Conservation (phyloP, 2,329 filamentous ascomycete genomes). For the Pseudogymnoascus sp. region DNA sequence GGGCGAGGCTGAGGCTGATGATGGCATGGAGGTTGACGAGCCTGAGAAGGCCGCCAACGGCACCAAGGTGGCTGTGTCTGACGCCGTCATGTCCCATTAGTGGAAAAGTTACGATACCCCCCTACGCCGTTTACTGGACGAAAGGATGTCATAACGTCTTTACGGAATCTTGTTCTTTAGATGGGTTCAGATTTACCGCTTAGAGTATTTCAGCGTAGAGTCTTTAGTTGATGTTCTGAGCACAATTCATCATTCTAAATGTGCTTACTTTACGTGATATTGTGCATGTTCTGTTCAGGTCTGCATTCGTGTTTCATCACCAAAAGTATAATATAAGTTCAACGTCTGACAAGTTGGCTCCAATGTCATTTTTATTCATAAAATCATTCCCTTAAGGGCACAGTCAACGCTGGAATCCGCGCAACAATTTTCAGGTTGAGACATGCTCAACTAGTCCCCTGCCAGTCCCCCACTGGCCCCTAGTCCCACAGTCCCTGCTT, state of each 20-base stretch:
- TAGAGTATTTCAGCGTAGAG: slow-evolving; percentile 1
- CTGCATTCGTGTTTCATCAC: too few relatives aligned
- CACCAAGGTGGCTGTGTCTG: slow-evolving; percentile 15
- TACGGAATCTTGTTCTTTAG: slow-evolving; percentile 4
- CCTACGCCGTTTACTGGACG: background rate
- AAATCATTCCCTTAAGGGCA: background rate
- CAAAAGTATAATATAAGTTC: background rate
- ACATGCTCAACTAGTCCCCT: background rate
- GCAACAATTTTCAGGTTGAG: background rate
- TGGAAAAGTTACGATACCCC: slow-evolving; percentile 2
- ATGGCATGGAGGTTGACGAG: slow-evolving; percentile 47
- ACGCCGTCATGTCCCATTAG: slow-evolving; percentile 29
- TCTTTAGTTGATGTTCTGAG: background rate
- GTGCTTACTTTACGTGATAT: too few relatives aligned
- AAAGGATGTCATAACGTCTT: background rate
- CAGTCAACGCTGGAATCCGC: background rate
- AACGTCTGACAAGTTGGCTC: background rate
- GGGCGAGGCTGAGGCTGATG: slow-evolving; percentile 33
- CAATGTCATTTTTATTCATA: background rate
- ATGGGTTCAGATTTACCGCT: background rate
- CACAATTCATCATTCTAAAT: slow-evolving; percentile 8
- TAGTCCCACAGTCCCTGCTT: background rate
- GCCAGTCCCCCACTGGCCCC: background rate
- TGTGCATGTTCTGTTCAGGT: too few relatives aligned
- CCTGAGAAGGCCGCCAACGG: slow-evolving; percentile 26